Base-by-base conservation (phyloP, 139 green algal genomes). In the Tetradesmus obliquus region DNA sequence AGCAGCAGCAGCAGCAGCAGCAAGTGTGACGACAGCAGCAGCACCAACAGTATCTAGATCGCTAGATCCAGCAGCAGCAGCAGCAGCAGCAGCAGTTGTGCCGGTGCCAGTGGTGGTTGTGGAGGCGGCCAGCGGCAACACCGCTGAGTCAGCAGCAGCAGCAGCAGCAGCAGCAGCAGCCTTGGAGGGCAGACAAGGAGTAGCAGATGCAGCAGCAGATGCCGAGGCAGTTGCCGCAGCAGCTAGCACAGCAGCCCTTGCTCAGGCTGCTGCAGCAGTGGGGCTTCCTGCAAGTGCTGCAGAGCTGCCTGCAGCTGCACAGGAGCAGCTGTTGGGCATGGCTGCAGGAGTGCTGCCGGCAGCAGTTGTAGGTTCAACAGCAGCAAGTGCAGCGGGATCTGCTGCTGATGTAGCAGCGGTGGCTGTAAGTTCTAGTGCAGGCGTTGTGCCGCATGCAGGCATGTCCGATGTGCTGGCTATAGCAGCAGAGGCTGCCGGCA, bases 161-260 rank as follows among this genome's bases (percentile, higher is more conserved):
- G 84, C 55, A 88, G 84, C 82, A 87, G 55, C 45, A 69, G 10
- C 12, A 24, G 71, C 71, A 24, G 71, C 71, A 79, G 71, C 71
- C 9, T 9, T 20, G 8, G 72, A 32, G 13, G 72, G 19, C 45
- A 10, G 22, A 81, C 22, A 32, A 9, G 72, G 22, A 17, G 20
- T 20, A 81, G 20, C 72, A 81, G 19, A 6, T 53, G 72, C 72
- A 81, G 72, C 72, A 81, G 72, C 19, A 53, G 72, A 7, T 17
- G 72, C 71, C 13, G 10, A 32, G n/a, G 72, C 72, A 81, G 72
- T 45, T 32, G 76, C 76, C 19, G 76, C 76, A 55, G 24, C 76
- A 82, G 76, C 76, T 53, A 55, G 76, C 3, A 22, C 83, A 72
- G n/a, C 19, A 51, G 83, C 19, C 8, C 7, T 54, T 5, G 19